Percentiles rank a stretch among this genome's conserved stretches.
Conservation (phyloP, 208 protist species). For the Crithidia fasciculata region DNA sequence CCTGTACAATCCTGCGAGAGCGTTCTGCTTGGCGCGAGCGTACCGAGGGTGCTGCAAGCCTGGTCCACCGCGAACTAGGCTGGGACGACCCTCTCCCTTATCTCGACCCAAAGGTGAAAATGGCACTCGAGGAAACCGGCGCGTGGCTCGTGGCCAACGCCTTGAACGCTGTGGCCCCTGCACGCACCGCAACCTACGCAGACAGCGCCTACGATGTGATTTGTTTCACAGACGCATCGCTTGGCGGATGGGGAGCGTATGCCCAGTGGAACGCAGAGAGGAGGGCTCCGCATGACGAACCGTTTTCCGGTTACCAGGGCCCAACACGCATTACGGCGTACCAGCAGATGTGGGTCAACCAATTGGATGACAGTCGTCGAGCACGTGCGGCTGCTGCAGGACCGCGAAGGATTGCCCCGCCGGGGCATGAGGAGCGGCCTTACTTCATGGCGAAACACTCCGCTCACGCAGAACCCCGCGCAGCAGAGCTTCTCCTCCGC, state of each 20-base stretch:
- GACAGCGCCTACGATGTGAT: neutral
- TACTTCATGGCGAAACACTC: constrained; percentile 4
- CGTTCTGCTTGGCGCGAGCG: neutral
- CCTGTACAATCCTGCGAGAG: neutral
- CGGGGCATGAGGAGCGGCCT: too few species aligned
- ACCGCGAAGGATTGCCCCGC: neutral
- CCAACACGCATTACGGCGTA: neutral
- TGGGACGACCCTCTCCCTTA: neutral
- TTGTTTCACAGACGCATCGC: neutral
- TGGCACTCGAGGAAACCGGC: neutral
- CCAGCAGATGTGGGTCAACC: neutral
- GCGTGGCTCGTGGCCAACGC: neutral
- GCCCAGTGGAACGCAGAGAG: too few species aligned
- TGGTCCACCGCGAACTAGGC: neutral
- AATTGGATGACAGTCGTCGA: neutral
- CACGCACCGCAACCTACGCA: neutral
- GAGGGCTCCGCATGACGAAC: too few species aligned
- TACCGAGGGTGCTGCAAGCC: neutral
- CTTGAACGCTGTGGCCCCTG: neutral
- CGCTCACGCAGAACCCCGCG: neutral
- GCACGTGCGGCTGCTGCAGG: neutral
- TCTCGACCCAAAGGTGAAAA: neutral
- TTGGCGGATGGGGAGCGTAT: neutral
- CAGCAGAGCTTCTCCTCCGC: neutral
- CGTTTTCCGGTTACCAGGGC: too few species aligned